Evolutionary conservation across 257 asterid genomes (phyloP).

Genomic region (Misopates orontium): DNA sequence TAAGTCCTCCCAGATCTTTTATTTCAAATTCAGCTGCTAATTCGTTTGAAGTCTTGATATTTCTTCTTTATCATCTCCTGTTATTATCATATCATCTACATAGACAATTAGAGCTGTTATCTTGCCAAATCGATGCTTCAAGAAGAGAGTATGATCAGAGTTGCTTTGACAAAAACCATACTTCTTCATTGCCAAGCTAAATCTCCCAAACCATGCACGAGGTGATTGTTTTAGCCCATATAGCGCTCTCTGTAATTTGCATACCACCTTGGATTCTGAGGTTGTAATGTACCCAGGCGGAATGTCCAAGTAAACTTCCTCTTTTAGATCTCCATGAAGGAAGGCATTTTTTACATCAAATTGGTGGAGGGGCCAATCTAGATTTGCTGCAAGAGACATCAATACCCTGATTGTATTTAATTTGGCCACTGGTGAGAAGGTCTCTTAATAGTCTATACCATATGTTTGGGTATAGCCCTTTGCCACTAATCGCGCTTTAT

Average conservation of each 20-base stretch:
- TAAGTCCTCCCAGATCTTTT: background rate
- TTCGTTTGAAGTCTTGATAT: background rate
- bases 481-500: background rate
- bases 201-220: too few relatives aligned
- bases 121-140: background rate
- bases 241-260: too few relatives aligned
- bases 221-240: too few relatives aligned
- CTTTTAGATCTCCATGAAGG: too few relatives aligned
- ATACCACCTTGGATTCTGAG: too few relatives aligned
- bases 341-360: too few relatives aligned
- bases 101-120: background rate
- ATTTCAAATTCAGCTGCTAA: background rate
- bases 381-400: too few relatives aligned
- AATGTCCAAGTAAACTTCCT: too few relatives aligned
- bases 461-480: background rate
- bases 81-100: constrained; percentile 4
- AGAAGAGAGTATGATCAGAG: background rate
- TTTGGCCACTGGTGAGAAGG: background rate
- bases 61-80: background rate
- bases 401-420: background rate
- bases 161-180: too few relatives aligned
- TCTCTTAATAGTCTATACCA: background rate
- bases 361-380: too few relatives aligned
- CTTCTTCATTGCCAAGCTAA: too few relatives aligned
- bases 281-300: too few relatives aligned